Percentiles rank a stretch among this genome's conserved stretches.
Evolutionary conservation across 2,329 filamentous ascomycete genomes (phyloP).

Genomic region (Pseudogymnoascus sp.): DNA sequence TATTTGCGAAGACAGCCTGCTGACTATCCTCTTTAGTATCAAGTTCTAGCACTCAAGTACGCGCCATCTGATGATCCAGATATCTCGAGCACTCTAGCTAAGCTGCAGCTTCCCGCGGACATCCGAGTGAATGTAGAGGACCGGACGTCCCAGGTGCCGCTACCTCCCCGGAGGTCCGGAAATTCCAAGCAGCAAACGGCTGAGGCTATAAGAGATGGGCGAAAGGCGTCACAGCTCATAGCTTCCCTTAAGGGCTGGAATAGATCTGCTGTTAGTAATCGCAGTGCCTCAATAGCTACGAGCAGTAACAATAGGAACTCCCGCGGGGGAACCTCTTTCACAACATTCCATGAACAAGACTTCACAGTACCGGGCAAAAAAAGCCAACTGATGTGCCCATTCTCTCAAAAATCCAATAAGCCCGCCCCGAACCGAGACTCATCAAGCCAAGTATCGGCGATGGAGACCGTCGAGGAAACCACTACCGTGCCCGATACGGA

Average conservation of each 20-base stretch:
- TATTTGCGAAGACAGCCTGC: conserved; percentile 10
- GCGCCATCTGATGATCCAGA: conserved; percentile 51
- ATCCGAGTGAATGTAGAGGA: conserved; percentile 20
- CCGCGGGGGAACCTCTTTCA: conserved; percentile 45
- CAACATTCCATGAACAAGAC: conserved; percentile 71
- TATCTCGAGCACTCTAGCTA: conserved; percentile 57
- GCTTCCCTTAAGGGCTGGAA: conserved; percentile 39
- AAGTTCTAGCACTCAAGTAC: conserved; percentile 60
- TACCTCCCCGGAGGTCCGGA: conserved; percentile 22
- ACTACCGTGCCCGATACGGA: conserved; percentile 24
- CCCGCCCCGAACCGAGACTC: conserved; percentile 16
- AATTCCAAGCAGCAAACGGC: conserved; percentile 49
- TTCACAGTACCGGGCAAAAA: conserved; percentile 81
- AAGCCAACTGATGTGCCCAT: conserved; percentile 73
- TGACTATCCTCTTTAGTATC: conserved; percentile 40
- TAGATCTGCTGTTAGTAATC: conserved; percentile 28
- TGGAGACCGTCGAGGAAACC: conserved; percentile 13
- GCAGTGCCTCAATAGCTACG: conserved; percentile 23
- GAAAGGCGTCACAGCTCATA: conserved; percentile 48
- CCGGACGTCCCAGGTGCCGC: conserved; percentile 23
- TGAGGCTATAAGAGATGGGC: conserved; percentile 55
- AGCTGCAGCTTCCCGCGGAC: conserved; percentile 55
- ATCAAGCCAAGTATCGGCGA: conserved; percentile 20
- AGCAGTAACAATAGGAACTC: conserved; percentile 32
- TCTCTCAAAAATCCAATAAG: conserved; percentile 35